Evolutionary conservation across 345 rosid genomes (phyloP).

Genomic region (Populus davidiana): DNA sequence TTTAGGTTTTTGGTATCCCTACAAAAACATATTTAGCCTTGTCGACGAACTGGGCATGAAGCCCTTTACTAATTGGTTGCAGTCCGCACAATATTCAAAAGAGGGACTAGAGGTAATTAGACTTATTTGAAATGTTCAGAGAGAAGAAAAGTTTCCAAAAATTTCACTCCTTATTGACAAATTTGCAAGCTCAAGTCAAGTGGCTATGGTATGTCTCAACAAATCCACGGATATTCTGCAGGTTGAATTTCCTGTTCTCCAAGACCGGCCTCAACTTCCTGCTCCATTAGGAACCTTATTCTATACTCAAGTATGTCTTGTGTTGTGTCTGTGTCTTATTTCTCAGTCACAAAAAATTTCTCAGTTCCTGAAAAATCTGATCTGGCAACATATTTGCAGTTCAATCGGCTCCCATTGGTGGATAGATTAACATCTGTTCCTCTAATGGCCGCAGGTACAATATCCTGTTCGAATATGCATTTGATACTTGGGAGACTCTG

Average conservation of each 20-base stretch:
- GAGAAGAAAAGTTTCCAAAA: background rate
- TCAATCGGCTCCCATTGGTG: constrained; percentile 39
- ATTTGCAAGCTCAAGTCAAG: background rate
- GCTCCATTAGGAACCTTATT: constrained; percentile 55
- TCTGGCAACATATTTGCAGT: constrained; percentile 31
- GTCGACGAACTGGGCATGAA: constrained; percentile 20
- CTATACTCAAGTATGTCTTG: constrained; percentile 43
- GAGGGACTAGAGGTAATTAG: constrained; percentile 17
- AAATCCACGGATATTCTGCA: constrained; percentile 22
- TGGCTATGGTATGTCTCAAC: constrained; percentile 2
- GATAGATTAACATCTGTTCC: constrained; percentile 53
- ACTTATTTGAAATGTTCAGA: background rate
- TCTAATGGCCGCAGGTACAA: constrained; percentile 57
- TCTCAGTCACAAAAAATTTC: background rate
- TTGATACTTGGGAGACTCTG: background rate
- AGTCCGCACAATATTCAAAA: constrained; percentile 18
- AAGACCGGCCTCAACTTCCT: constrained; percentile 58
- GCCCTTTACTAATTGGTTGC: constrained; percentile 18
- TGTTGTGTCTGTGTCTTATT: background rate
- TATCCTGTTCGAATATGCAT: background rate
- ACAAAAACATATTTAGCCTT: constrained; percentile 41
- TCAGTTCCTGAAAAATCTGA: background rate
- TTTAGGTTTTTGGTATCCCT: constrained; percentile 61
- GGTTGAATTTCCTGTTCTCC: constrained; percentile 64
- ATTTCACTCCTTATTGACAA: background rate